These are phyloP conservation scores for Acephala macrosclerotiorum DNA, from an alignment of 2,329 filamentous ascomycete genomes.

Conservation along the genomic window DNA sequence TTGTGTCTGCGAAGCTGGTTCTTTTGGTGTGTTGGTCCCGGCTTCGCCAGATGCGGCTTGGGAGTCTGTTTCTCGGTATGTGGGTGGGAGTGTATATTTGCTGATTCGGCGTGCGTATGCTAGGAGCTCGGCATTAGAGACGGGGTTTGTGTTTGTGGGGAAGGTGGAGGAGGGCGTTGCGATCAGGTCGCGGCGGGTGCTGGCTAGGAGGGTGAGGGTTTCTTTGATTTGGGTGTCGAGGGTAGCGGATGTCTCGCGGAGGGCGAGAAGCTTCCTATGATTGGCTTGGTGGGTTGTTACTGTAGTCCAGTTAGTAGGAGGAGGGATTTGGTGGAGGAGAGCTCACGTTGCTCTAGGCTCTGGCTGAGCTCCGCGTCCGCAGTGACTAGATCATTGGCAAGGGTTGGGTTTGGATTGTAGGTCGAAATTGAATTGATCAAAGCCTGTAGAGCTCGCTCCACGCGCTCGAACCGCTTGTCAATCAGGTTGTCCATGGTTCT, in stretches of 20 bases:
- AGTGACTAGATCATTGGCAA: conserved; percentile 72
- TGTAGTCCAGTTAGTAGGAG: conserved; percentile 41
- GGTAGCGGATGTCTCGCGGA: conserved; percentile 69
- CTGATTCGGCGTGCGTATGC: conserved; percentile 81
- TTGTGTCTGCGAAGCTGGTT: conserved; percentile 31
- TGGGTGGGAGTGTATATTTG: conserved; percentile 74
- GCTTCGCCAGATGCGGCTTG: conserved; percentile 13
- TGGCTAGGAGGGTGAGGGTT: conserved; percentile 73
- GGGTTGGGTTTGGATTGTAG: conserved; percentile 76
- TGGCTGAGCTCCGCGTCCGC: conserved; percentile 74
- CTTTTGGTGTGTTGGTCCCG: conserved; percentile 34
- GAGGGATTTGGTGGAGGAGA: neutral
- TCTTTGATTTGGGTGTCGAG: conserved; percentile 78
- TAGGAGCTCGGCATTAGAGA: conserved; percentile 78
- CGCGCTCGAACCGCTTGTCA: conserved; percentile 68
- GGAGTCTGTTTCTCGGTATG: conserved; percentile 35
- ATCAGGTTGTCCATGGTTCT: conserved; percentile 67
- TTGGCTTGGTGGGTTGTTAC: conserved; percentile 81
- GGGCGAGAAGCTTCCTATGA: conserved; percentile 69
- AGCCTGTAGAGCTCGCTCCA: conserved; percentile 70
- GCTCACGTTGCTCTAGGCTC: conserved; percentile 70
- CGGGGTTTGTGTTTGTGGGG: conserved; percentile 57
- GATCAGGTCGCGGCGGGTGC: conserved; percentile 76
- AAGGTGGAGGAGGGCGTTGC: conserved; percentile 65
- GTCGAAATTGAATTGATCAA: conserved; percentile 83